A percentile compares a stretch with the other conserved stretches of the same genome.
phyloP scores from a whole-genome alignment of 176 grass and related monocot species.

The Chloris gayana region DNA sequence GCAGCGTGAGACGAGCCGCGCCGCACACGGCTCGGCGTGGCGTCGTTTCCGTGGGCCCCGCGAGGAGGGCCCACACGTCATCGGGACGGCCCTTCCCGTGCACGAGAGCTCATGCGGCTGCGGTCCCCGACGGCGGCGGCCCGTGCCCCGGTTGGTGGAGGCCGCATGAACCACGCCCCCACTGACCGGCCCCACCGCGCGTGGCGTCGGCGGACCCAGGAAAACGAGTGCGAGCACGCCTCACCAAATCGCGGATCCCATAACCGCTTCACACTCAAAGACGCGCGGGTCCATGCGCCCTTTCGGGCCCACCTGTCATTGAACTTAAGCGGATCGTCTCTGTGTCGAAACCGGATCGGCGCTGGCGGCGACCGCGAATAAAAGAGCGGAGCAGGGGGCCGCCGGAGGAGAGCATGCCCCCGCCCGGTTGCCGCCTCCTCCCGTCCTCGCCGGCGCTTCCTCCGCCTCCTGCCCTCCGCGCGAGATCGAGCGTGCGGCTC shows the following conservation, averaged over 20 bases:
- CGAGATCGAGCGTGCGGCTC: slow-evolving; percentile 18
- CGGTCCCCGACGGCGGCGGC: background rate
- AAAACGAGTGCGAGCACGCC: background rate
- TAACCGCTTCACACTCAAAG: background rate
- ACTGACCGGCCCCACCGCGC: background rate
- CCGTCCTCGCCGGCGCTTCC: slow-evolving; percentile 10
- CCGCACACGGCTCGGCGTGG: background rate
- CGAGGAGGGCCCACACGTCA: background rate
- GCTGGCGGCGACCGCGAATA: background rate
- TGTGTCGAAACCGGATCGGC: background rate
- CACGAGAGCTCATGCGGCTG: background rate
- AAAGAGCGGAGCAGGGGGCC: slow-evolving; percentile 1
- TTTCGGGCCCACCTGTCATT: background rate
- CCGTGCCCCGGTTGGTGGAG: background rate
- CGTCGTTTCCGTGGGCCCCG: background rate
- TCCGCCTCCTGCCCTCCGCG: background rate
- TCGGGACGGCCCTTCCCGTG: background rate
- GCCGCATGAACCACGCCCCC: slow-evolving; percentile 43
- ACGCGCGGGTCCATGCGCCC: background rate
- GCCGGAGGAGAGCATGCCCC: background rate
- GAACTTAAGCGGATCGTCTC: background rate
- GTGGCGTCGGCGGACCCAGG: background rate
- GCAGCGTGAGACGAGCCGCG: slow-evolving; percentile 7
- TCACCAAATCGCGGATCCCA: background rate
- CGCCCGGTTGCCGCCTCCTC: background rate